phyloP scores from a whole-genome alignment of 768 basidiomycete species.

The Collybia sordida region DNA sequence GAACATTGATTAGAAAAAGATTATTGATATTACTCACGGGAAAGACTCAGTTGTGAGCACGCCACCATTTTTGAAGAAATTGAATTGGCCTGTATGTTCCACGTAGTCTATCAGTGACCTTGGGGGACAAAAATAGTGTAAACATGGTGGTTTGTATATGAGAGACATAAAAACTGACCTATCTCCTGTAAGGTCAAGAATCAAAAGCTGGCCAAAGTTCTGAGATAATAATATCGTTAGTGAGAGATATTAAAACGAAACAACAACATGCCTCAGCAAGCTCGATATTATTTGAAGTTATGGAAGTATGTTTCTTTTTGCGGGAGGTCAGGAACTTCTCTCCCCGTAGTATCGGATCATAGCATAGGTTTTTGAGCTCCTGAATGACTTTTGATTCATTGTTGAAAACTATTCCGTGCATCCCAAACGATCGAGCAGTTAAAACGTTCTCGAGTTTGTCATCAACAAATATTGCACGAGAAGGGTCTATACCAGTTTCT shows the following conservation, averaged over 20 bases:
- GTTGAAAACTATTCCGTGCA: slow-evolving; percentile 55
- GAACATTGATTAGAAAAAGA: slow-evolving; percentile 40
- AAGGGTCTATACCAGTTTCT: slow-evolving; percentile 43
- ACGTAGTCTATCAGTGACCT: slow-evolving; percentile 23
- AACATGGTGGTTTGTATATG: slow-evolving; percentile 16
- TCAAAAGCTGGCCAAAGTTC: slow-evolving; percentile 60
- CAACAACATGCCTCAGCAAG: slow-evolving; percentile 25
- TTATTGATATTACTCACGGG: slow-evolving; percentile 56
- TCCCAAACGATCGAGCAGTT: slow-evolving; percentile 54
- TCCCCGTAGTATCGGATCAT: slow-evolving; percentile 46
- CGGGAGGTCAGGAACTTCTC: slow-evolving; percentile 36
- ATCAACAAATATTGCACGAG: slow-evolving; percentile 53
- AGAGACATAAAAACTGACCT: slow-evolving; percentile 24
- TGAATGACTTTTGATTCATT: slow-evolving; percentile 38
- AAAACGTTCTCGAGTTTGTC: slow-evolving; percentile 61
- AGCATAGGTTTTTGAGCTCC: slow-evolving; percentile 44
- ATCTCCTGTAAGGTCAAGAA: slow-evolving; percentile 51
- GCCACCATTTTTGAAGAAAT: slow-evolving; percentile 27
- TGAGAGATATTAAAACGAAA: neutral
- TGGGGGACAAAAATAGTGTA: slow-evolving; percentile 49
- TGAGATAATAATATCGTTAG: slow-evolving; percentile 28
- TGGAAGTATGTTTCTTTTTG: slow-evolving; percentile 40
- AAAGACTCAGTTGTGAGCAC: slow-evolving; percentile 47
- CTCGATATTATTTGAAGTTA: slow-evolving; percentile 34
- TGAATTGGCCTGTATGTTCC: neutral